A percentile compares a stretch with the other conserved stretches of the same genome.
Evolutionary conservation across 345 rosid species (phyloP).

Genomic region (Zanthoxylum bungeanum): DNA sequence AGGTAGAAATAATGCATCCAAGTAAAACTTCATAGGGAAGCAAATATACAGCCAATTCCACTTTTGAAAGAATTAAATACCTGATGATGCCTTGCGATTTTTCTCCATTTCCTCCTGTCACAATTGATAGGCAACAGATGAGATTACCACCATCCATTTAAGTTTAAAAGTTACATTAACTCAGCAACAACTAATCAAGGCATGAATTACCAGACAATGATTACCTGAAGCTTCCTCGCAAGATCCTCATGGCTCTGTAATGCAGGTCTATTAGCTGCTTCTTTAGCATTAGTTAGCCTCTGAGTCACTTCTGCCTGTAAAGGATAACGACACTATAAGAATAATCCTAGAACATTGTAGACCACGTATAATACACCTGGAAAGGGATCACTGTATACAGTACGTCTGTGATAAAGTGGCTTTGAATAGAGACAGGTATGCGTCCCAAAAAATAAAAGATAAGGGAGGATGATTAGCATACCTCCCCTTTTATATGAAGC

Average conservation of each 20-base stretch:
- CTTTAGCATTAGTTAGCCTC: constrained; percentile 84
- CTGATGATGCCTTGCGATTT: constrained; percentile 67
- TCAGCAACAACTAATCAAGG: not conserved
- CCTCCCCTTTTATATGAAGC: not conserved
- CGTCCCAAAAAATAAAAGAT: not conserved
- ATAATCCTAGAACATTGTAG: not conserved
- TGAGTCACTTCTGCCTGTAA: constrained; percentile 91
- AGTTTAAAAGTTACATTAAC: not conserved
- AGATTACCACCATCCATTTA: not conserved
- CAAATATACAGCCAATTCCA: not conserved
- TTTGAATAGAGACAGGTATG: not conserved
- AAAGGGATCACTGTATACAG: not conserved
- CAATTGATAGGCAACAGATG: constrained; percentile 18
- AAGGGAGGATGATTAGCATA: not conserved
- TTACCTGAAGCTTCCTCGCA: constrained; percentile 93
- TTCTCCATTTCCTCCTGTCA: constrained; percentile 98
- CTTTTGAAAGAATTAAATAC: constrained; percentile 27
- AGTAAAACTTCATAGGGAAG: not conserved
- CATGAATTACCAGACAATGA: not conserved
- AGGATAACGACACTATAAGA: not conserved
- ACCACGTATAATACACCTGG: not conserved
- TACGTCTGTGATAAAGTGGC: not conserved
- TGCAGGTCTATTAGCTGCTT: constrained; percentile 64
- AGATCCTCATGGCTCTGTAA: constrained; percentile 91
- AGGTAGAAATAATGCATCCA: not conserved